Evolutionary conservation across 2,329 filamentous ascomycete genomes (phyloP).

Genomic region (Pochonia chlamydosporia): DNA sequence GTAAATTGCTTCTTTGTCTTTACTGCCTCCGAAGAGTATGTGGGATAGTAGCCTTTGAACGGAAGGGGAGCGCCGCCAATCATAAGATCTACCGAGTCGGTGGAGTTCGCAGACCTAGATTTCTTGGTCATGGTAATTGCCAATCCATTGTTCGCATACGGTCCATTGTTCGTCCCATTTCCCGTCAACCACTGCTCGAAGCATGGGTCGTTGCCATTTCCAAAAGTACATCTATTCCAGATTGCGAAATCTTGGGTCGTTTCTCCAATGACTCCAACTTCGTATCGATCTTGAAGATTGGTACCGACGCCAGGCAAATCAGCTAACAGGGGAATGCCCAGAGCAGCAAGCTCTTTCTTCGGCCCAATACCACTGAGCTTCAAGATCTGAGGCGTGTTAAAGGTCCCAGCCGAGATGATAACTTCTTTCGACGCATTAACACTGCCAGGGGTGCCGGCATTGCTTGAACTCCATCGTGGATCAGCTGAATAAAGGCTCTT

Average conservation of each 20-base stretch:
- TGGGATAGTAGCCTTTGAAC: constrained; percentile 23
- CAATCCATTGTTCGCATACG: constrained; percentile 18
- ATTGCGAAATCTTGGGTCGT: constrained; percentile 6
- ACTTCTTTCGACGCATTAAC: constrained; percentile 35
- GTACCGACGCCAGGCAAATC: constrained; percentile 58
- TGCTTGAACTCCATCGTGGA: constrained; percentile 27
- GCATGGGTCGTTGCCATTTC: constrained; percentile 27
- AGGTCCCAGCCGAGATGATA: constrained; percentile 41
- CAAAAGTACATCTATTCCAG: constrained; percentile 27
- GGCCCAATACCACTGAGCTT: constrained; percentile 41
- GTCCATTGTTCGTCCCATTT: constrained; percentile 9
- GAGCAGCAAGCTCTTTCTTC: constrained; percentile 27
- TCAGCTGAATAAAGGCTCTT: constrained; percentile 36
- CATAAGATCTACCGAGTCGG: too few species aligned
- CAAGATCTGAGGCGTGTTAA: constrained; percentile 40
- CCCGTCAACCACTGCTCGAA: constrained; percentile 22
- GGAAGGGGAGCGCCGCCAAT: constrained; percentile 21
- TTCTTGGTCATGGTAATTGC: constrained; percentile 17
- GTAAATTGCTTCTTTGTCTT: constrained; percentile 28
- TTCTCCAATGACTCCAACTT: constrained; percentile 14
- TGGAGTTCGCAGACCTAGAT: constrained; percentile 19
- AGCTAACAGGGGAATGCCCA: constrained; percentile 44
- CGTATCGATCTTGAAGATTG: constrained; percentile 34
- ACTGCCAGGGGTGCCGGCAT: constrained; percentile 14
- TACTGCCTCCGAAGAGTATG: constrained; percentile 14